A percentile compares a stretch with the other conserved stretches of the same genome.
Conservation (phyloP, 2,329 filamentous ascomycete species). For the Neopestalotiopsis sp. region DNA sequence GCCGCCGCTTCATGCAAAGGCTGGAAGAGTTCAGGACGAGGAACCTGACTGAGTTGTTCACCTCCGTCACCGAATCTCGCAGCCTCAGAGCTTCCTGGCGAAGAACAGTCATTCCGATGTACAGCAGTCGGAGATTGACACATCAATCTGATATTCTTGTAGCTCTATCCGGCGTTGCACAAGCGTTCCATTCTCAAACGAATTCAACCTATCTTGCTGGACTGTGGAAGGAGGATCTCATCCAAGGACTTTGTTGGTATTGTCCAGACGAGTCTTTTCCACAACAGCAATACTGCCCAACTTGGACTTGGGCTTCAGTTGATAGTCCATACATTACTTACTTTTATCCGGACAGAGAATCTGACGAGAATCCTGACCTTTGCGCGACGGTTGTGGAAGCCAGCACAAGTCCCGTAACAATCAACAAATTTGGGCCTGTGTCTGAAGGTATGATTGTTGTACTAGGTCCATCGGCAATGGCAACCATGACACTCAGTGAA, state of each 20-base stretch:
- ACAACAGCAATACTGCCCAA: neutral
- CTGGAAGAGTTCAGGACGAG: too few relatives aligned
- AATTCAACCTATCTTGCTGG: neutral
- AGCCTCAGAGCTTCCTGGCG: neutral
- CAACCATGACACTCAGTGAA: too few relatives aligned
- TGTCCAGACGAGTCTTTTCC: rapidly evolving
- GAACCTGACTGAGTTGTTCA: neutral
- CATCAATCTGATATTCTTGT: neutral
- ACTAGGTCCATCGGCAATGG: neutral
- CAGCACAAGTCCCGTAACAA: neutral
- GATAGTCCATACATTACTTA: neutral
- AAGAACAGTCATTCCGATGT: too few relatives aligned
- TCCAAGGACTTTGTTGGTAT: neutral
- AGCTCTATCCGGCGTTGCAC: neutral
- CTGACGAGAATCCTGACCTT: neutral
- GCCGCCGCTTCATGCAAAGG: too few relatives aligned
- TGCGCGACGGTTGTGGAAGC: neutral
- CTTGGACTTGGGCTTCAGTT: neutral
- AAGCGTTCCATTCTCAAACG: neutral
- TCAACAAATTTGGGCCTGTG: neutral
- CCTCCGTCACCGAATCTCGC: neutral
- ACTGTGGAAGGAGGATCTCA: neutral
- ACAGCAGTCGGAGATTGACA: too few relatives aligned
- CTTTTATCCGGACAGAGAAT: too few relatives aligned
- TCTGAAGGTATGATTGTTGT: neutral